phyloP scores from a whole-genome alignment of 1,284 basidiomycete species.

The Melampsora americana region DNA sequence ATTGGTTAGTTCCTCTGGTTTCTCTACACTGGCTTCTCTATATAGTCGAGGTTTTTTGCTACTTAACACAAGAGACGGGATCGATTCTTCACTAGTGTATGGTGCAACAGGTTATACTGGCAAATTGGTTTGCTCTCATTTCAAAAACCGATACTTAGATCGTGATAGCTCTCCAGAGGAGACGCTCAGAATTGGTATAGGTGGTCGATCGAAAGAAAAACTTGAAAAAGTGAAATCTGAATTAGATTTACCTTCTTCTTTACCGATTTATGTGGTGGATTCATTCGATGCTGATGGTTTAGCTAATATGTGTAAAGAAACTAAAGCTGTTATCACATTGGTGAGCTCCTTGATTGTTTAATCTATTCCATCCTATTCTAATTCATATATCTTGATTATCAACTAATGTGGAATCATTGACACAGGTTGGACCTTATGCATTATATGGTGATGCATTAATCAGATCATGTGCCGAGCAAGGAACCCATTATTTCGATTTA shows the following conservation, averaged over 20 bases:
- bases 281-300: constrained; percentile 29
- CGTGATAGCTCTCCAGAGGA: not conserved
- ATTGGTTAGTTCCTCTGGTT: not conserved
- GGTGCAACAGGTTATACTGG: constrained; percentile 40
- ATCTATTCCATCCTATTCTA: too few species aligned
- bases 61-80: not conserved
- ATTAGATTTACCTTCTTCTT: constrained; percentile 14
- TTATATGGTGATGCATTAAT: constrained; percentile 30
- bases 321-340: constrained; percentile 32
- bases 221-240: constrained; percentile 33
- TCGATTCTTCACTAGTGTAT: constrained; percentile 18
- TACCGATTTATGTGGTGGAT: constrained; percentile 31
- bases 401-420: not conserved
- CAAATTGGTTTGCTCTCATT: constrained; percentile 32
- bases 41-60: not conserved
- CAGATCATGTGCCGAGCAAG: constrained; percentile 13
- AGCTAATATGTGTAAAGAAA: constrained; percentile 28
- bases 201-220: constrained; percentile 36
- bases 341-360: too few species aligned
- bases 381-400: not conserved
- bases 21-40: too few species aligned
- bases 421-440: constrained; percentile 39
- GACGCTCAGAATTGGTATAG: constrained; percentile 24
- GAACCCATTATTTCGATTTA: constrained; percentile 41
- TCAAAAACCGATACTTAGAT: constrained; percentile 12